Conservation (phyloP, 2,329 filamentous ascomycete genomes). For the Aphanocladium album region DNA sequence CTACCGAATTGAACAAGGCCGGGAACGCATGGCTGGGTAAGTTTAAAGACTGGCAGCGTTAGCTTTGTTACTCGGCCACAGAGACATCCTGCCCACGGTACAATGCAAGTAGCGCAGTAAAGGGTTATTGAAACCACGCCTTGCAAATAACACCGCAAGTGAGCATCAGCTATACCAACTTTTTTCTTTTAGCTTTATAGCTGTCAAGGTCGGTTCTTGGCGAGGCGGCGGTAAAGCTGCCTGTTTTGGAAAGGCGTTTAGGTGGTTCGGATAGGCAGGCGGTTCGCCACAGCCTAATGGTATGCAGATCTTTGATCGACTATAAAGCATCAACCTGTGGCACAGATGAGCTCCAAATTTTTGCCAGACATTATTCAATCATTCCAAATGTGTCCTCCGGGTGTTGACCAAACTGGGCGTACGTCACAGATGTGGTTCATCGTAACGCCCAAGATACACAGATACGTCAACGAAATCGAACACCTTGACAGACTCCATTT, state of each 20-base stretch:
- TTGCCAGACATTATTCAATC: background rate
- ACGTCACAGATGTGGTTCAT: background rate
- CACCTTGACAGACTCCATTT: background rate
- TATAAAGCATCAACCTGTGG: background rate
- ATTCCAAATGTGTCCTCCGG: background rate
- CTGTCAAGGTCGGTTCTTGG: no score
- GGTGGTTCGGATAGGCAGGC: background rate
- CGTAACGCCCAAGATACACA: background rate
- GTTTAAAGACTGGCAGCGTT: no score
- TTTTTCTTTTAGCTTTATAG: no score
- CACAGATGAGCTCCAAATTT: no score
- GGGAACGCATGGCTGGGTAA: background rate
- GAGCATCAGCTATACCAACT: no score
- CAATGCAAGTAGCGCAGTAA: no score
- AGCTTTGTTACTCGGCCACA: no score
- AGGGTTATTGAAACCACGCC: no score
- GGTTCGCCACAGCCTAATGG: background rate
- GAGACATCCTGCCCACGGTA: no score
- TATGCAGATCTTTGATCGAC: no score
- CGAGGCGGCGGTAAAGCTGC: background rate
- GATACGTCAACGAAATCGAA: background rate
- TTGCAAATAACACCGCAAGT: no score
- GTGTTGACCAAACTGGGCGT: background rate
- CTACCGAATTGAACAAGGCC: background rate
- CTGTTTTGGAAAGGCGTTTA: background rate